Conservation (phyloP, 768 basidiomycete species). For the Scleroderma bovista region DNA sequence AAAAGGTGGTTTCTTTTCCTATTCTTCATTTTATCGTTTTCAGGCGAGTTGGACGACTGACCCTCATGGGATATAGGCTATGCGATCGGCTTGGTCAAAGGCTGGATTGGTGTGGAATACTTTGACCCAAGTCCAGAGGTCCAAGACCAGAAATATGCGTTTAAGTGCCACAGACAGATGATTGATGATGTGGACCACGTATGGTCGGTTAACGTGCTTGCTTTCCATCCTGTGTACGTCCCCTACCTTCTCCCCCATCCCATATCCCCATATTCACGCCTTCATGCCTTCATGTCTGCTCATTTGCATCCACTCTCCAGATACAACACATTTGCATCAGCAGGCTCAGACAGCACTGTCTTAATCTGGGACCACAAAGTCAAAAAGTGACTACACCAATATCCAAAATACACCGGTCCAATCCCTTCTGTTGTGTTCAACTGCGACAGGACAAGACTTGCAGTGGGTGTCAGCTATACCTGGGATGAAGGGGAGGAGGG, state of each 20-base stretch:
- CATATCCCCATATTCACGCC: too few relatives aligned
- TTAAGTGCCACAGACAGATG: too few relatives aligned
- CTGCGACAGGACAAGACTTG: too few relatives aligned
- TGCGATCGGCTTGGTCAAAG: slow-evolving; percentile 90
- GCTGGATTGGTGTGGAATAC: slow-evolving; percentile 95
- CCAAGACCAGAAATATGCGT: slow-evolving; percentile 80
- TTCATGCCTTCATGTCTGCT: background rate
- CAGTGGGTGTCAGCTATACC: slow-evolving; percentile 81
- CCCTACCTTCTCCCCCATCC: too few relatives aligned
- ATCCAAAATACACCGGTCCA: slow-evolving; percentile 68
- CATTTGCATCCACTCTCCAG: slow-evolving; percentile 34
- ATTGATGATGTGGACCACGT: too few relatives aligned
- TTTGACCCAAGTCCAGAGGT: slow-evolving; percentile 74
- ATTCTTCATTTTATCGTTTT: too few relatives aligned
- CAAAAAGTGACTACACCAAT: slow-evolving; percentile 92
- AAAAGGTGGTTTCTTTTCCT: too few relatives aligned
- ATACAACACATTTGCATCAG: too few relatives aligned
- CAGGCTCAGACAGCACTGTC: slow-evolving; percentile 89
- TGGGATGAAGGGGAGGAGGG: slow-evolving; percentile 86
- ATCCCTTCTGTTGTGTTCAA: slow-evolving; percentile 80
- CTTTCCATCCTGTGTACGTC: too few relatives aligned
- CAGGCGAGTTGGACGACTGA: too few relatives aligned
- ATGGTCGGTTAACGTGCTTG: too few relatives aligned
- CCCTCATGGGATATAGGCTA: too few relatives aligned
- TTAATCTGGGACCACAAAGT: slow-evolving; percentile 97